Conservation (phyloP, 2,329 filamentous ascomycete species). For the Trichoderma sp. region DNA sequence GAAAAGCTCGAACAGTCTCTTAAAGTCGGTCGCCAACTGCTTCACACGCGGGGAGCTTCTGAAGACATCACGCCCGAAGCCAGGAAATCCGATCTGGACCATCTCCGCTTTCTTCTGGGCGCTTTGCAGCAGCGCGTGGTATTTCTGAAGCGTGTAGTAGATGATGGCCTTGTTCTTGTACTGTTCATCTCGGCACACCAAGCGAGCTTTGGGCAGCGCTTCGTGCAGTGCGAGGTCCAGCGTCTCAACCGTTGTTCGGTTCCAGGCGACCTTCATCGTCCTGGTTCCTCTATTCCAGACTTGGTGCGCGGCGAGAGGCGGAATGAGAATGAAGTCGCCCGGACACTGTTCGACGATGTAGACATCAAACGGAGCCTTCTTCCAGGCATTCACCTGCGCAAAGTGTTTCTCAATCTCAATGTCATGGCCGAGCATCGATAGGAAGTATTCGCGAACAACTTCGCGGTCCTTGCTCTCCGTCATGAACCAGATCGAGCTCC, state of each 20-base stretch:
- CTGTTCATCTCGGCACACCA: slow-evolving; percentile 95
- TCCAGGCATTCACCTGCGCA: slow-evolving; percentile 93
- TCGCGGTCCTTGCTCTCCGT: slow-evolving; percentile 92
- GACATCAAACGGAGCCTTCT: slow-evolving; percentile 87
- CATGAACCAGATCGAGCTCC: slow-evolving; percentile 98
- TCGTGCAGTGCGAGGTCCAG: slow-evolving; percentile 83
- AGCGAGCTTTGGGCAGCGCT: slow-evolving; percentile 81
- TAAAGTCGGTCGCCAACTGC: slow-evolving; percentile 82
- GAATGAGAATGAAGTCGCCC: slow-evolving; percentile 92
- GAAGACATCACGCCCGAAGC: slow-evolving; percentile 52
- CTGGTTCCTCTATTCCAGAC: slow-evolving; percentile 97
- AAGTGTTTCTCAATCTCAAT: slow-evolving; percentile 98
- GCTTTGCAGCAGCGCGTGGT: slow-evolving; percentile 62
- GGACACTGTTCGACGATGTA: slow-evolving; percentile 89
- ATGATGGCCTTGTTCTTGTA: slow-evolving; percentile 98
- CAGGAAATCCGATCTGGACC: slow-evolving; percentile 50
- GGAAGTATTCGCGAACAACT: slow-evolving; percentile 88
- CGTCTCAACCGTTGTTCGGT: slow-evolving; percentile 89
- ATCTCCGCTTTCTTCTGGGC: slow-evolving; percentile 55
- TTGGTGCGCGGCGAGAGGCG: slow-evolving; percentile 90
- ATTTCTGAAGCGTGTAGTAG: slow-evolving; percentile 83
- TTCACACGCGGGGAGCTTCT: slow-evolving; percentile 53
- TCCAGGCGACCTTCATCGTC: slow-evolving; percentile 98
- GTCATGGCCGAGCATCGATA: slow-evolving; percentile 90
- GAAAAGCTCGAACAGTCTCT: slow-evolving; percentile 75